These are phyloP conservation scores for Oryza australiensis DNA, from an alignment of 176 grass and related monocot genomes.

Conservation along the genomic window DNA sequence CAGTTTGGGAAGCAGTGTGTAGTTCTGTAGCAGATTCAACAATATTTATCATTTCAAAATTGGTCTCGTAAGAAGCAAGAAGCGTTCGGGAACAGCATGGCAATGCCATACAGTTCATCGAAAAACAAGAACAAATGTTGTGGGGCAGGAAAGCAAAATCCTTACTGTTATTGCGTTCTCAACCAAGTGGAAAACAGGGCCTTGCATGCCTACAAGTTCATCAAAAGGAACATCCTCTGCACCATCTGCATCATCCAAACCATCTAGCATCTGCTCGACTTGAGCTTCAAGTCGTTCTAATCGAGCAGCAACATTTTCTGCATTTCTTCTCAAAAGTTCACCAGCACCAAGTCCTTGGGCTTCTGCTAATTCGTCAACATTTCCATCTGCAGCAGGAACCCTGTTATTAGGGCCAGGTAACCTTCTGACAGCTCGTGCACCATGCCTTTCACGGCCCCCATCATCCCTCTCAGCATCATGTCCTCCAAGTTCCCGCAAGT, in stretches of 20 bases:
- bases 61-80: neutral
- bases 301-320: constrained; percentile 96
- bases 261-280: constrained; percentile 99
- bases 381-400: constrained; percentile 61
- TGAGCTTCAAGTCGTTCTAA: constrained; percentile 97
- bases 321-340: constrained; percentile 91
- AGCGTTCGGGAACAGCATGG: neutral
- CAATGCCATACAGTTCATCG: neutral
- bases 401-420: constrained; percentile 77
- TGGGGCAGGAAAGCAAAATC: constrained; percentile 10
- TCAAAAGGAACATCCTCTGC: constrained; percentile 99
- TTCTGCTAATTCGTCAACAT: constrained; percentile 66
- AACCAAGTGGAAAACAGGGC: constrained; percentile 97
- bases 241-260: constrained; percentile 95
- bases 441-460: constrained; percentile 79
- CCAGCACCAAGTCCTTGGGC: constrained; percentile 83
- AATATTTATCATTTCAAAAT: constrained; percentile 2
- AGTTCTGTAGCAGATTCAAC: neutral
- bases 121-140: neutral
- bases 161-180: constrained; percentile 99
- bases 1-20: neutral
- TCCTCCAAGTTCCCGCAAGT: constrained; percentile 86
- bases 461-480: constrained; percentile 93
- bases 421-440: constrained; percentile 92
- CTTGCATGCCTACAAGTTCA: constrained; percentile 98